A percentile compares a stretch with the other conserved stretches of the same genome.
phyloP scores from a whole-genome alignment of 2,329 filamentous ascomycete species.

The Calycina herbarum region DNA sequence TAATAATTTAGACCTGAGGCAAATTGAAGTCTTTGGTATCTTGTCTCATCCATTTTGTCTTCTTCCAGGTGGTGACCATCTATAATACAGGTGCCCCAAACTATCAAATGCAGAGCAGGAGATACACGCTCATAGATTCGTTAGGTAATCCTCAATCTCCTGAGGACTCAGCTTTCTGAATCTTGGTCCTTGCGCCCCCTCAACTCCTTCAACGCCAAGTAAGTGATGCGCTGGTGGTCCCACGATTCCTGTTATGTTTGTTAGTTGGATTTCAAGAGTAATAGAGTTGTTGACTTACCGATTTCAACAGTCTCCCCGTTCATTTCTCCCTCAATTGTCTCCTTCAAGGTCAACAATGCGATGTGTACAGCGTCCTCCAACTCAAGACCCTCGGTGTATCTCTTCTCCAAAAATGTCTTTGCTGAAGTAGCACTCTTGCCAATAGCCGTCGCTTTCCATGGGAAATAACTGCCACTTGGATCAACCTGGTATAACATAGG shows the following conservation, averaged over 20 bases:
- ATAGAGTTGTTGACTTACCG: constrained; percentile 56
- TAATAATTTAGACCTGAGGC: background rate
- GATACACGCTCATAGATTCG: constrained; percentile 70
- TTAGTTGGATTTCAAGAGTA: constrained; percentile 25
- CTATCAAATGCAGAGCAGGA: constrained; percentile 25
- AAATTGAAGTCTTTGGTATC: constrained; percentile 28
- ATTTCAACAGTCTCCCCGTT: constrained; percentile 98
- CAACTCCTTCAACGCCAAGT: constrained; percentile 85
- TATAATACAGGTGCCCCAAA: constrained; percentile 40
- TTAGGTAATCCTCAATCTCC: constrained; percentile 99
- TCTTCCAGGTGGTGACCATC: constrained; percentile 36
- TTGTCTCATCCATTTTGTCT: constrained; percentile 34
- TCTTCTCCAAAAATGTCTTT: constrained; percentile 99
- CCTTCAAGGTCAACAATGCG: constrained; percentile 93
- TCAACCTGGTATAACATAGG: constrained; percentile 99
- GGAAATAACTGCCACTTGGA: constrained; percentile 97
- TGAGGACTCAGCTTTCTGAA: constrained; percentile 95
- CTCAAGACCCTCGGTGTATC: constrained; percentile 96
- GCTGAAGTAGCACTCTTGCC: constrained; percentile 97
- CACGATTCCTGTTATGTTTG: constrained; percentile 70
- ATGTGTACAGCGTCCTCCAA: constrained; percentile 98
- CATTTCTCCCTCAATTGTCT: constrained; percentile 99
- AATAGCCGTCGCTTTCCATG: constrained; percentile 99
- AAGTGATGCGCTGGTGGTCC: constrained; percentile 92
- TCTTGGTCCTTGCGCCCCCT: constrained; percentile 78